Evolutionary conservation across 805 yeast genomes (phyloP).

Genomic region (Yarrowia sp.): DNA sequence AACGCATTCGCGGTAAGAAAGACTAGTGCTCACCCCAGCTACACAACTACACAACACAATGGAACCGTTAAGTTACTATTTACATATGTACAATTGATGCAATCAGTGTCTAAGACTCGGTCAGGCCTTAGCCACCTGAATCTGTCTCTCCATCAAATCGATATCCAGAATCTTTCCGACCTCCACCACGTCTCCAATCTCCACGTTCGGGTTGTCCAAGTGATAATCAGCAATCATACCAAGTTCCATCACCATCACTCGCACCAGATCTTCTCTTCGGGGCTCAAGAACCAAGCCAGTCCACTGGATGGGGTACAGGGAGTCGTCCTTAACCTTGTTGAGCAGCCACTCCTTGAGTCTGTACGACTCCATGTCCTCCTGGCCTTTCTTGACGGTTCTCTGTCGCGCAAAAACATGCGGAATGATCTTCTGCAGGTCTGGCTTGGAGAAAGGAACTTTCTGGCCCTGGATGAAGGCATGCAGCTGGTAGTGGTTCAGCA

Average conservation of each 20-base stretch:
- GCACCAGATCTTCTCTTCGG: not conserved
- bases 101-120: too few relatives aligned
- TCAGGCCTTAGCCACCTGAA: not conserved
- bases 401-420: conserved; percentile 14
- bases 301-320: conserved; percentile 3
- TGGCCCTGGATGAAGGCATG: conserved; percentile 44
- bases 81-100: too few relatives aligned
- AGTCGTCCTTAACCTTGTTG: not conserved
- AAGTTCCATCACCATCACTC: conserved; percentile 16
- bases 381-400: conserved; percentile 5
- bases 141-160: conserved; percentile 7
- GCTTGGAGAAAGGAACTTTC: not conserved
- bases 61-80: too few relatives aligned
- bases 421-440: not conserved
- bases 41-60: too few relatives aligned
- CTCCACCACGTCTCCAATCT: not conserved
- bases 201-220: not conserved
- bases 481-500: conserved; percentile 76
- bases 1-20: too few relatives aligned
- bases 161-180: not conserved
- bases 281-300: not conserved
- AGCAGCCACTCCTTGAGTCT: conserved; percentile 3
- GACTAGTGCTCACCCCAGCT: too few relatives aligned
- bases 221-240: conserved; percentile 8
- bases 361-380: conserved; percentile 7